phyloP scores from a whole-genome alignment of 768 basidiomycete genomes.

The Lentinula raphanica region DNA sequence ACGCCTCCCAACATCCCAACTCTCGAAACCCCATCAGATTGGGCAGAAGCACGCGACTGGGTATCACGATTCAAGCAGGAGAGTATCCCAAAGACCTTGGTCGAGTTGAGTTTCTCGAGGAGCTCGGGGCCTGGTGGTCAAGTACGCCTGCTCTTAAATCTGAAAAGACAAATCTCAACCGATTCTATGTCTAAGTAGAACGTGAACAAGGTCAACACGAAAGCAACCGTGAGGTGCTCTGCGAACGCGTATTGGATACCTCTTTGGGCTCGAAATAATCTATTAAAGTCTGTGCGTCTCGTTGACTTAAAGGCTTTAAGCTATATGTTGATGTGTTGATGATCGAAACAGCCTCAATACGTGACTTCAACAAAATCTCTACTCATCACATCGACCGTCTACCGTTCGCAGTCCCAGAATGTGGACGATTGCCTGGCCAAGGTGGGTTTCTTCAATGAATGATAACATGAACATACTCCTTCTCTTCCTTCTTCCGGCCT shows the following conservation, averaged over 20 bases:
- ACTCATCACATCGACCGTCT: conserved; percentile 60
- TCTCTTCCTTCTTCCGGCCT: neutral
- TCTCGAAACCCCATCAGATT: conserved; percentile 36
- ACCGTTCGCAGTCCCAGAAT: conserved; percentile 77
- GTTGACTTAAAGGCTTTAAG: neutral
- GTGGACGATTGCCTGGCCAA: conserved; percentile 67
- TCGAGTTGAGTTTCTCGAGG: conserved; percentile 64
- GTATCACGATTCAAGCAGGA: conserved; percentile 39
- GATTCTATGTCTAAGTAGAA: conserved; percentile 41
- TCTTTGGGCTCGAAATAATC: conserved; percentile 47
- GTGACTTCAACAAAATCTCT: conserved; percentile 65
- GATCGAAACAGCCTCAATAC: conserved; percentile 47
- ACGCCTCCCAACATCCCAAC: conserved; percentile 35
- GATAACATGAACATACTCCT: neutral
- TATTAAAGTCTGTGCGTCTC: conserved; percentile 45
- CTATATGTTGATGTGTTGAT: neutral
- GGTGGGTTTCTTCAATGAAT: conserved; percentile 31
- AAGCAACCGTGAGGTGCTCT: conserved; percentile 60
- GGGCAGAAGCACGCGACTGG: conserved; percentile 50
- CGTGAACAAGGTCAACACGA: conserved; percentile 88
- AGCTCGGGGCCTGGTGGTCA: conserved; percentile 87
- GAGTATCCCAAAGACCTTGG: conserved; percentile 44
- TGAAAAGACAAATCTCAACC: neutral
- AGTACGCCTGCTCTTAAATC: conserved; percentile 30
- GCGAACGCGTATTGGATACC: conserved; percentile 65